A percentile compares a stretch with the other conserved stretches of the same genome.
These are phyloP conservation scores for Boletus insuetus DNA, from an alignment of 768 basidiomycete genomes.

Conservation along the genomic window DNA sequence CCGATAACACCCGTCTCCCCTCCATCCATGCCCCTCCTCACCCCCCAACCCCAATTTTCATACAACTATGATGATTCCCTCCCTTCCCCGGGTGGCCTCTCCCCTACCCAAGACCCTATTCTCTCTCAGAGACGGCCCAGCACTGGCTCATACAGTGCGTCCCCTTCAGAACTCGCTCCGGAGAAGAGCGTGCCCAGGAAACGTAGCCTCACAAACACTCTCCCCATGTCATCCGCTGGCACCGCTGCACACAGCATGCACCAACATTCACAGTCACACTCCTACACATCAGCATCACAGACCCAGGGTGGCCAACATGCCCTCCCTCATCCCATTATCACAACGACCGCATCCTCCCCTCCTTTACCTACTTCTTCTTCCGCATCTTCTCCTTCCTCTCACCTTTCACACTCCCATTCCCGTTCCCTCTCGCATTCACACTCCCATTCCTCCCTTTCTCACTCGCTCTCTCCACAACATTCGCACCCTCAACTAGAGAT, in stretches of 20 bases:
- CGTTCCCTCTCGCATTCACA: slow-evolving; percentile 15
- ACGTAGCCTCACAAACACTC: slow-evolving; percentile 54
- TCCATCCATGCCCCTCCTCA: slow-evolving; percentile 42
- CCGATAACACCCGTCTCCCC: slow-evolving; percentile 61
- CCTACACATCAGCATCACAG: slow-evolving; percentile 17
- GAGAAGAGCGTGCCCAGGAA: slow-evolving; percentile 62
- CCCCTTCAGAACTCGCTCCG: slow-evolving; percentile 45
- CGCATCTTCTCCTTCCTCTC: slow-evolving; percentile 23
- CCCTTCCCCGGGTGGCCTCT: slow-evolving; percentile 25
- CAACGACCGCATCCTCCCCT: slow-evolving; percentile 31
- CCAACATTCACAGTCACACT: slow-evolving; percentile 28
- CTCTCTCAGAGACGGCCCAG: slow-evolving; percentile 37
- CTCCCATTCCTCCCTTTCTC: slow-evolving; percentile 24
- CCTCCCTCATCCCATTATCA: slow-evolving; percentile 31
- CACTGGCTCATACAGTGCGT: slow-evolving; percentile 37
- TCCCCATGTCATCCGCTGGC: slow-evolving; percentile 32
- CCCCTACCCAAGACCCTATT: slow-evolving; percentile 28
- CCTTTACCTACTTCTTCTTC: slow-evolving; percentile 26
- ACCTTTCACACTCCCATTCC: slow-evolving; percentile 22
- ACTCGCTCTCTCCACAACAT: slow-evolving; percentile 17
- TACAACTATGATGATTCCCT: slow-evolving; percentile 50
- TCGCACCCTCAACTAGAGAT: slow-evolving; percentile 30
- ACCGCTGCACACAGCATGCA: slow-evolving; percentile 17
- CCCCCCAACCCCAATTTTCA: slow-evolving; percentile 41
- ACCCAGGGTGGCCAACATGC: slow-evolving; percentile 1